Evolutionary conservation across 345 rosid genomes (phyloP).

Genomic region (Fremontodendron californicum): DNA sequence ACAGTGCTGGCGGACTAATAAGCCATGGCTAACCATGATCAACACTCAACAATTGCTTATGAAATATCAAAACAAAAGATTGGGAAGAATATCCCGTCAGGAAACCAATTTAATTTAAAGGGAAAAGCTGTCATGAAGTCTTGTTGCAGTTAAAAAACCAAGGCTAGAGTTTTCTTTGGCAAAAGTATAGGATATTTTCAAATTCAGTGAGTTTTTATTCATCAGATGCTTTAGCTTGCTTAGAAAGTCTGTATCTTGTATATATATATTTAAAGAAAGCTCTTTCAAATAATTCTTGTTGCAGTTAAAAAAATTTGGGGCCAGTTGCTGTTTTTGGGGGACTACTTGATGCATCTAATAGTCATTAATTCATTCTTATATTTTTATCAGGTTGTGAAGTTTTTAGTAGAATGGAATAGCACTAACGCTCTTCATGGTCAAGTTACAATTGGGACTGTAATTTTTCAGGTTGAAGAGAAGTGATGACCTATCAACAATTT

Average conservation of each 20-base stretch:
- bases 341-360: conserved; percentile 23
- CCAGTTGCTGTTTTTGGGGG: conserved; percentile 96
- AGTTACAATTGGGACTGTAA: conserved; percentile 92
- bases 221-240: neutral
- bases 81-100: too few relatives aligned
- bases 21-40: too few relatives aligned
- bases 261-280: neutral
- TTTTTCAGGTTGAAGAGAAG: conserved; percentile 68
- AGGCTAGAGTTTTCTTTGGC: conserved; percentile 95
- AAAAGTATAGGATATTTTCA: conserved; percentile 50
- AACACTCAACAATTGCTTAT: too few relatives aligned
- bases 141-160: too few relatives aligned
- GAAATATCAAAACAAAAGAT: too few relatives aligned
- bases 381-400: conserved; percentile 74
- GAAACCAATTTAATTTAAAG: too few relatives aligned
- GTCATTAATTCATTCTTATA: conserved; percentile 22
- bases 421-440: conserved; percentile 86
- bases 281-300: conserved; percentile 26
- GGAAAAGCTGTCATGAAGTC: too few relatives aligned
- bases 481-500: neutral
- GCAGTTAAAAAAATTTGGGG: conserved; percentile 92
- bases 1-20: too few relatives aligned
- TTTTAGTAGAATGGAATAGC: conserved; percentile 70
- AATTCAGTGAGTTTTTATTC: neutral
- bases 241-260: neutral